Percentiles rank a stretch among this genome's conserved stretches.
Evolutionary conservation across 371 early-diverging fungal genomes (phyloP).

Genomic region (Synchytrium microbalum): DNA sequence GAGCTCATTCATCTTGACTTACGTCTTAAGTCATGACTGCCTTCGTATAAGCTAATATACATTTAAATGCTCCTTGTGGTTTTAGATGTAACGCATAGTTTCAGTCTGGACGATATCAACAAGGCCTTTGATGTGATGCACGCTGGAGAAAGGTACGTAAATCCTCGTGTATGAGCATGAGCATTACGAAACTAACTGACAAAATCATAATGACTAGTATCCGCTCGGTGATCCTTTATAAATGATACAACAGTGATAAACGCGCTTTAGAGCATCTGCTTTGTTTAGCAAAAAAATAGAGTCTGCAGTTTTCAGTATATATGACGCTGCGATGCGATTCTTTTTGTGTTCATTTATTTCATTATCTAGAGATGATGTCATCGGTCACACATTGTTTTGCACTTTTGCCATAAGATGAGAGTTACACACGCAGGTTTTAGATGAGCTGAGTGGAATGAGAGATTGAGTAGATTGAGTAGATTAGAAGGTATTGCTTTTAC

Average conservation of each 20-base stretch:
- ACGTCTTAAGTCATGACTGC: background rate
- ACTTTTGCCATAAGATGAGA: too few relatives aligned
- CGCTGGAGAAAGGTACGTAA: slow-evolving; percentile 18
- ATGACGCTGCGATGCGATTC: too few relatives aligned
- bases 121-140: slow-evolving; percentile 89
- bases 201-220: background rate
- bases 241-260: background rate
- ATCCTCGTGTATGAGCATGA: background rate
- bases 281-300: too few relatives aligned
- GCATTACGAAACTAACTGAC: background rate
- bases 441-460: too few relatives aligned
- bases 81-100: slow-evolving; percentile 66
- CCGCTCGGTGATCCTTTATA: background rate
- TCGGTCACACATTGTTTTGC: too few relatives aligned
- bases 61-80: slow-evolving; percentile 7
- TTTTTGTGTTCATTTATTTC: too few relatives aligned
- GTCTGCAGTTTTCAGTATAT: too few relatives aligned
- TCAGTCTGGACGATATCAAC: slow-evolving; percentile 76
- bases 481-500: too few relatives aligned
- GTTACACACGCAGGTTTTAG: too few relatives aligned
- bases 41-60: background rate
- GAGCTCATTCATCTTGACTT: slow-evolving; percentile 33
- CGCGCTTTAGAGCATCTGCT: background rate
- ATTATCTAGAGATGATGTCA: too few relatives aligned
- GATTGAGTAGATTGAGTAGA: too few relatives aligned